These are phyloP conservation scores for Pulveroboletus sp. DNA, from an alignment of 768 basidiomycete species.

Conservation along the genomic window DNA sequence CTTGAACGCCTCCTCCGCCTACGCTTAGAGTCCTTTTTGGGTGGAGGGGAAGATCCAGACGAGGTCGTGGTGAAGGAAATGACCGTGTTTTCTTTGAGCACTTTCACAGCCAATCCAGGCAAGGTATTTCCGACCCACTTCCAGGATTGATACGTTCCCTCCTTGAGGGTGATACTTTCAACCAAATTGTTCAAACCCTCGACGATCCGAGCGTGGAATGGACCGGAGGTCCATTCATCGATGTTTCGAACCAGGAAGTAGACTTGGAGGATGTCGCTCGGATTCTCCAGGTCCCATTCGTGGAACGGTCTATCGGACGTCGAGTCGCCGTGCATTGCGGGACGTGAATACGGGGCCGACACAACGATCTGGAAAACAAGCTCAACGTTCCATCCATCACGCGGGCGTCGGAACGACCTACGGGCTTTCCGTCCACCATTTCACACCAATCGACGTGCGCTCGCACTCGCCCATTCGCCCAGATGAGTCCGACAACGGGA, in stretches of 20 bases:
- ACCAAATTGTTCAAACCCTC: slow-evolving; percentile 37
- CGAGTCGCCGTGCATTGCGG: slow-evolving; percentile 13
- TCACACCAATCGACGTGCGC: slow-evolving; percentile 56
- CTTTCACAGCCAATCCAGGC: slow-evolving; percentile 14
- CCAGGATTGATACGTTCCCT: slow-evolving; percentile 43
- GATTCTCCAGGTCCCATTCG: slow-evolving; percentile 46
- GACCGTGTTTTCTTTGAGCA: slow-evolving; percentile 37
- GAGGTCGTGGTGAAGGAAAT: slow-evolving; percentile 27
- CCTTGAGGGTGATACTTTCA: slow-evolving; percentile 32
- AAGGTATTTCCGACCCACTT: slow-evolving; percentile 39
- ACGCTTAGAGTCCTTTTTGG: slow-evolving; percentile 28
- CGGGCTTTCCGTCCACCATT: slow-evolving; percentile 32
- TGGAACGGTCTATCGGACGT: slow-evolving; percentile 33
- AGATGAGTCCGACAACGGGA: slow-evolving; percentile 52
- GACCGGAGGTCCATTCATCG: slow-evolving; percentile 47
- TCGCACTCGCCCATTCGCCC: slow-evolving; percentile 48
- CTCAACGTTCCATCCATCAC: neutral
- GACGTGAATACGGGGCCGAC: slow-evolving; percentile 44
- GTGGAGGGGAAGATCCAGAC: slow-evolving; percentile 24
- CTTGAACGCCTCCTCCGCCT: slow-evolving; percentile 29
- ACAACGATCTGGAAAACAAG: slow-evolving; percentile 38
- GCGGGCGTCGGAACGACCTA: slow-evolving; percentile 21
- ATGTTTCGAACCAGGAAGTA: slow-evolving; percentile 52
- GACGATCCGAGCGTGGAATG: slow-evolving; percentile 39
- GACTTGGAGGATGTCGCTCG: slow-evolving; percentile 44